Base-by-base conservation (phyloP, 148 eudicot species). In the Fagopyrum tataricum region DNA sequence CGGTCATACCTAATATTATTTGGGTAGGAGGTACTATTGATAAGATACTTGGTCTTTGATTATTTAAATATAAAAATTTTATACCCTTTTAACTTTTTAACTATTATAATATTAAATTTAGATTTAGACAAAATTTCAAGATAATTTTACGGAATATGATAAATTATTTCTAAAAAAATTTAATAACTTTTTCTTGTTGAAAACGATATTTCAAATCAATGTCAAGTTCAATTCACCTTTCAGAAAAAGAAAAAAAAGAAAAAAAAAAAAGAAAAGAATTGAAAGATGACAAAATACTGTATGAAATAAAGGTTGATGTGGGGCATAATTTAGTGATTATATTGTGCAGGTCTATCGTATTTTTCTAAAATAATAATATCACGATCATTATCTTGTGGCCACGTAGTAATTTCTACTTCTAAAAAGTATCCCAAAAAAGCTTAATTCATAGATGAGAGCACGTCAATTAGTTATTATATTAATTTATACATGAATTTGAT, bases 241-340 rank as follows among this genome's bases (percentile, higher is more conserved):
- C 11, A 20, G 8, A 11, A 61, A 58, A 58, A 21, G n/a, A n/a
- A n/a, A n/a, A n/a, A n/a, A n/a, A n/a, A n/a, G n/a, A n/a, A n/a
- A n/a, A n/a, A n/a, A n/a, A n/a, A n/a, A n/a, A n/a, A n/a, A n/a
- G n/a, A 58, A 1, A 23, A 37, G 64, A 2, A 58, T 8, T 58
- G 37, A 31, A 31, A 31, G 0, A 31, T 31, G 37, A 31, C 2
- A 31, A n/a, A n/a, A 31, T 31, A 31, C 2, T 31, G 37, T 10
- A 58, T 58, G 41, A 24, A 61, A 61, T 24, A 23, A 56, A 13
- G 39, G 23, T 59, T 59, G 66, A 59, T 59, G 66, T 37, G 66
- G 39, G n/a, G 17, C 17, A 51, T 51, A 51, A 14, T 51, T n/a
- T 12, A 51, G 61, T 55, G 61, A 55, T 26, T 55, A 55, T 21